phyloP scores from a whole-genome alignment of 768 basidiomycete genomes.

The Rhizopogon salebrosus region DNA sequence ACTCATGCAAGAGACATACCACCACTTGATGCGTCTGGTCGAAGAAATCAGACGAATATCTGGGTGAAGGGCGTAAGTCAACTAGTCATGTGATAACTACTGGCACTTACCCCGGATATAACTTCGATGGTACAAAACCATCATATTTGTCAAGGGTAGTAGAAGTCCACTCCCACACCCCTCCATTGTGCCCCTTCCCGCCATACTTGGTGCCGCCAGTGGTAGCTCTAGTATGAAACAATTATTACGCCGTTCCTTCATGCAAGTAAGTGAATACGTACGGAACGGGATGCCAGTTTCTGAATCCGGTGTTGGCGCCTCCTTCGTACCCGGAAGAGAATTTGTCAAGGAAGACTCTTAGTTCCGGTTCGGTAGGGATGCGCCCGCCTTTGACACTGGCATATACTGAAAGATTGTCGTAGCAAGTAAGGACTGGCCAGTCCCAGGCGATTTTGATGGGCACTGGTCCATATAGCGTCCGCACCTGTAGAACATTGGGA shows the following conservation, averaged over 20 bases:
- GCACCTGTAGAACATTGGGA: conserved; percentile 41
- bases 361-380: conserved; percentile 86
- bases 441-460: conserved; percentile 67
- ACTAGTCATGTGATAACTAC: neutral
- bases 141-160: conserved; percentile 67
- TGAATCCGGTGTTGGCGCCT: conserved; percentile 79
- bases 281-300: conserved; percentile 93
- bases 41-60: conserved; percentile 87
- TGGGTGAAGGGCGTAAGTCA: conserved; percentile 18
- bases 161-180: conserved; percentile 98
- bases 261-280: conserved; percentile 38
- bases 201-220: conserved; percentile 46
- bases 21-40: conserved; percentile 84
- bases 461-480: conserved; percentile 85
- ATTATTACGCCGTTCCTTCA: neutral
- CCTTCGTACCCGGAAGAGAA: conserved; percentile 72
- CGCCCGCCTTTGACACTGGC: conserved; percentile 88
- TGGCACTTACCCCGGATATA: conserved; percentile 78
- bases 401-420: conserved; percentile 72
- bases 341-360: conserved; percentile 72
- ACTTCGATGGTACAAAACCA: conserved; percentile 65
- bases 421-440: conserved; percentile 85
- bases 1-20: conserved; percentile 42
- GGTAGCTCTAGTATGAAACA: conserved; percentile 48
- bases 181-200: conserved; percentile 80